These are phyloP conservation scores for Fusarium sp. DNA, from an alignment of 2,329 filamentous ascomycete species.

Conservation along the genomic window DNA sequence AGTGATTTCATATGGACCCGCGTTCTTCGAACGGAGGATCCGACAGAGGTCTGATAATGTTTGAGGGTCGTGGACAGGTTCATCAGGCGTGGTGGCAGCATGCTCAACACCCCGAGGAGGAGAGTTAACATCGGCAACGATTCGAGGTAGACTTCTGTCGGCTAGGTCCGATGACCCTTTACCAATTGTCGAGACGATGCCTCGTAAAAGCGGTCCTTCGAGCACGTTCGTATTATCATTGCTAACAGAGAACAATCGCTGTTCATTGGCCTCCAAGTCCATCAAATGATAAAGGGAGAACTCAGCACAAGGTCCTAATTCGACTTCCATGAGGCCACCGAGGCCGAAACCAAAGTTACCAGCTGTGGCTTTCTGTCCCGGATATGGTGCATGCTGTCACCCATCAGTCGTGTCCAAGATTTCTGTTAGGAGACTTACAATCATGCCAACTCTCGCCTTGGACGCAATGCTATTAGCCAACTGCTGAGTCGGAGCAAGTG, in stretches of 20 bases:
- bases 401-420: fast-evolving
- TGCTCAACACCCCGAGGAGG: not conserved
- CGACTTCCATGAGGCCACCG: conserved; percentile 48
- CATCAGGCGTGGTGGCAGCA: fast-evolving
- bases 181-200: conserved; percentile 12
- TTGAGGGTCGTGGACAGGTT: not conserved
- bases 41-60: conserved; percentile 53
- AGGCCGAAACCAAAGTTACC: conserved; percentile 61
- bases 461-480: conserved; percentile 55
- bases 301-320: conserved; percentile 54
- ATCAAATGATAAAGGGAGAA: conserved; percentile 65
- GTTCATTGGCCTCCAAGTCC: conserved; percentile 51
- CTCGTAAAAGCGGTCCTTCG: not conserved
- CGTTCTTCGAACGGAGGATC: conserved; percentile 63
- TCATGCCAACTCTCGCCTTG: conserved; percentile 49
- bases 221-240: not conserved
- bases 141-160: fast-evolving
- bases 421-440: conserved; percentile 28
- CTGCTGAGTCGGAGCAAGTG: conserved; percentile 58
- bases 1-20: conserved; percentile 60
- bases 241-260: conserved; percentile 17
- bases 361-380: conserved; percentile 63
- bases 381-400: conserved; percentile 59
- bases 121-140: not conserved
- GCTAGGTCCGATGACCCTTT: not conserved